These are phyloP conservation scores for Telopea speciosissima DNA, from an alignment of 177 flowering plant genomes.

Conservation along the genomic window DNA sequence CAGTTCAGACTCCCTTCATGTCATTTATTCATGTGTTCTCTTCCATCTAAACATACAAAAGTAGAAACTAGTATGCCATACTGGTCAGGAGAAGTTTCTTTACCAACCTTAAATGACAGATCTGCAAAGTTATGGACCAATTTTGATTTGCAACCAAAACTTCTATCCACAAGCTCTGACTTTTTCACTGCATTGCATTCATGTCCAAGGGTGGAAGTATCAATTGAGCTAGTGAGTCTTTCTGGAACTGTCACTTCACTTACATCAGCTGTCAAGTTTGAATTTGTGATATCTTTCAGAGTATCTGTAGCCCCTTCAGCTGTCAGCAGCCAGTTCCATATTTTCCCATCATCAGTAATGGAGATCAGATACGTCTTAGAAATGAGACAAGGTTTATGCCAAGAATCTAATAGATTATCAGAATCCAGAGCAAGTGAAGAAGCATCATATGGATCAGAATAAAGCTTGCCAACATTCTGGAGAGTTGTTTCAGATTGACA, in stretches of 20 bases:
- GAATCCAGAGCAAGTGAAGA: slow-evolving; percentile 33
- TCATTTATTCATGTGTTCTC: not conserved
- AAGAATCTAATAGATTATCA: slow-evolving; percentile 47
- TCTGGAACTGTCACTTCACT: slow-evolving; percentile 24
- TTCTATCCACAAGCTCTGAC: slow-evolving; percentile 19
- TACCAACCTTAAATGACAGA: slow-evolving; percentile 60
- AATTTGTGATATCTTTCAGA: slow-evolving; percentile 25
- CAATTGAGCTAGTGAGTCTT: slow-evolving; percentile 13
- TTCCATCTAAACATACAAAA: not conserved
- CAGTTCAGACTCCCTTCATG: not conserved
- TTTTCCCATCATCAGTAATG: slow-evolving; percentile 93
- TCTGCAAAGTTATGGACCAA: slow-evolving; percentile 26
- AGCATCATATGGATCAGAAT: slow-evolving; percentile 36
- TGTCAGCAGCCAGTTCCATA: slow-evolving; percentile 93
- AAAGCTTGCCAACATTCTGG: slow-evolving; percentile 54
- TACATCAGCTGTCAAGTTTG: slow-evolving; percentile 17
- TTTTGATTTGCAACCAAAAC: slow-evolving; percentile 20
- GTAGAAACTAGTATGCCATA: not conserved
- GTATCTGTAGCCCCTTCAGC: slow-evolving; percentile 52
- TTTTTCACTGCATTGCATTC: slow-evolving; percentile 26
- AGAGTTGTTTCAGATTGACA: slow-evolving; percentile 68
- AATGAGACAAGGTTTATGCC: slow-evolving; percentile 42
- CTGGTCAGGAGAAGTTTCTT: not conserved
- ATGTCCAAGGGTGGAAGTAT: slow-evolving; percentile 21
- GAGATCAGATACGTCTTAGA: slow-evolving; percentile 68